Evolutionary conservation across 2,329 filamentous ascomycete species (phyloP).

Genomic region (Cladosporium velox): DNA sequence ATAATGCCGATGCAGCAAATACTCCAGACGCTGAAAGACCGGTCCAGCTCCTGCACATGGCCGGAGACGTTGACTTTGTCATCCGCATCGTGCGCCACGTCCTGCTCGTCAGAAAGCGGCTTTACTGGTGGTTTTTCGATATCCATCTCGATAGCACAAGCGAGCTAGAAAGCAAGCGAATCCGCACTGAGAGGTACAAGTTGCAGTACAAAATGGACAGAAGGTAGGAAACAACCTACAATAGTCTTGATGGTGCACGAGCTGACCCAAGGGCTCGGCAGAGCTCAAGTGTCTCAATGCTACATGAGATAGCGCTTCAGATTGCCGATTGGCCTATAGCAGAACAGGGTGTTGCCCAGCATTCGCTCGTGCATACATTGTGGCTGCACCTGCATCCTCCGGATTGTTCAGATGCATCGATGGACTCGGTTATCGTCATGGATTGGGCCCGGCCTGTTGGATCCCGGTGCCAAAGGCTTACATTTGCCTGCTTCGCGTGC

Average conservation of each 20-base stretch:
- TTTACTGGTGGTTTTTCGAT: background rate
- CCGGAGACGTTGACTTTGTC: constrained; percentile 53
- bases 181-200: background rate
- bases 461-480: too few species aligned
- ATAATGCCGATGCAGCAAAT: constrained; percentile 49
- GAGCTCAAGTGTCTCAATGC: background rate
- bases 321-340: constrained; percentile 7
- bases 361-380: background rate
- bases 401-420: background rate
- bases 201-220: background rate
- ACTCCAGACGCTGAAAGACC: constrained; percentile 51
- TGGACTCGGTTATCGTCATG: background rate
- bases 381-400: background rate
- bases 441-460: background rate
- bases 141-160: background rate
- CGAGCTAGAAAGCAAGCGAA: background rate
- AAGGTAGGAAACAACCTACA: background rate
- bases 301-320: background rate
- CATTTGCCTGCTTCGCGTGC: background rate
- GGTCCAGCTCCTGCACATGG: constrained; percentile 54
- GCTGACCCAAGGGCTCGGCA: background rate
- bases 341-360: background rate
- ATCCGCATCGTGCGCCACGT: constrained; percentile 13
- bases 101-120: background rate
- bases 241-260: background rate